Evolutionary conservation across 208 protist genomes (phyloP).

Genomic region (Trypanosoma avium): DNA sequence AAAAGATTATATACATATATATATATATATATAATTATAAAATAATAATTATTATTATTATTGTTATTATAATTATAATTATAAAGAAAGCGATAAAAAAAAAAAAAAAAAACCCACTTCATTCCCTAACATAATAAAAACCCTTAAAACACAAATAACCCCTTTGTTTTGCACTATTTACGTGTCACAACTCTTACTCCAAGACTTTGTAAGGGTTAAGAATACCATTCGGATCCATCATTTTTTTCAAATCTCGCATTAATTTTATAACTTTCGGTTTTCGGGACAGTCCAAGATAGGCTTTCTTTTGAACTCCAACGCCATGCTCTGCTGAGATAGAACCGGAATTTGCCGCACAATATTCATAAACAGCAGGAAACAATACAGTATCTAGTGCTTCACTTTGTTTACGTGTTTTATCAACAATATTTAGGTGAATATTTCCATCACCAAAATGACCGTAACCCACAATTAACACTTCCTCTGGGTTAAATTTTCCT

Average conservation of each 20-base stretch:
- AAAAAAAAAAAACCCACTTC: neutral
- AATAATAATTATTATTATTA: no score
- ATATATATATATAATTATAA: neutral
- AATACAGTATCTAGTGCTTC: constrained; percentile 48
- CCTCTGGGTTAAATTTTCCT: constrained; percentile 49
- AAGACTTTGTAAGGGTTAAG: constrained; percentile 96
- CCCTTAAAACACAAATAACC: neutral
- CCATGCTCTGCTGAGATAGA: constrained; percentile 96
- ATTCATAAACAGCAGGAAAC: constrained; percentile 73
- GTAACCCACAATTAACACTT: constrained; percentile 87
- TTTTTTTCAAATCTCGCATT: constrained; percentile 89
- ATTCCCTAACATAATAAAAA: no score
- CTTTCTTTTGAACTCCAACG: constrained; percentile 89
- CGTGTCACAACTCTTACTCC: neutral
- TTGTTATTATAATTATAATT: no score
- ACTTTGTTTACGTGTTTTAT: constrained; percentile 49
- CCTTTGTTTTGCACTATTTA: neutral
- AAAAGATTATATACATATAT: neutral
- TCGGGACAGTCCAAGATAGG: constrained; percentile 86
- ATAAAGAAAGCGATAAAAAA: neutral
- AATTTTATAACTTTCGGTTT: constrained; percentile 57
- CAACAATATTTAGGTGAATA: constrained; percentile 95
- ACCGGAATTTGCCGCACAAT: constrained; percentile 67
- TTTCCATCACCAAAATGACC: constrained; percentile 98
- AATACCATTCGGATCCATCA: constrained; percentile 95